Evolutionary conservation across 1,284 basidiomycete species (phyloP).

Genomic region (Macrocystidia cucumis): DNA sequence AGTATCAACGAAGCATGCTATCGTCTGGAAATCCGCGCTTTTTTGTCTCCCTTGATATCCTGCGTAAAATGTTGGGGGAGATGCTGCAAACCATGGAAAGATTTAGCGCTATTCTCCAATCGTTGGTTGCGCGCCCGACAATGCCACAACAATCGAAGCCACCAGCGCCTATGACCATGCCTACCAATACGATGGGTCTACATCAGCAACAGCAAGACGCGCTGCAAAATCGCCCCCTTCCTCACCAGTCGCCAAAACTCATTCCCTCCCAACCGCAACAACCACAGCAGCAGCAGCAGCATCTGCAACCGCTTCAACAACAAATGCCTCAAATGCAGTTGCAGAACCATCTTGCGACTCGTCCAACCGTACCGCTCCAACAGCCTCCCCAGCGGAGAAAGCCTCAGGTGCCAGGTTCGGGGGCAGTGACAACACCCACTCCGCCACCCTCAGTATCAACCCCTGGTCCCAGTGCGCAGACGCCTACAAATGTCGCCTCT

Average conservation of each 20-base stretch:
- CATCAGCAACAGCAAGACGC: conserved; percentile 15
- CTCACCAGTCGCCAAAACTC: no score
- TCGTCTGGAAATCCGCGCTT: conserved; percentile 38
- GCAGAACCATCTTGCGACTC: conserved; percentile 12
- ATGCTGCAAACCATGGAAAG: conserved; percentile 31
- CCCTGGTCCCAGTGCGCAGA: conserved; percentile 42
- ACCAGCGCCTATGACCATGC: conserved; percentile 24
- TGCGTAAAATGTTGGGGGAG: conserved; percentile 42
- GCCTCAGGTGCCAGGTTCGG: conserved; percentile 13
- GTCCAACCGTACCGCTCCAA: conserved; percentile 19
- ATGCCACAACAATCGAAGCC: conserved; percentile 25
- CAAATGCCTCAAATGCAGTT: no score
- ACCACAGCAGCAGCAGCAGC: conserved; percentile 16
- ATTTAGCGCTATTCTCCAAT: conserved; percentile 17
- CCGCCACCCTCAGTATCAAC: conserved; percentile 32
- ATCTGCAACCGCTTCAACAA: conserved; percentile 18
- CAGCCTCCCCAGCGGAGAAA: conserved; percentile 24
- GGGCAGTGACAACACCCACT: conserved; percentile 25
- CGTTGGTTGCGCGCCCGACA: conserved; percentile 13
- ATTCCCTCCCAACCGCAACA: conserved; percentile 18
- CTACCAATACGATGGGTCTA: no score
- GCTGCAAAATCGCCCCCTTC: no score
- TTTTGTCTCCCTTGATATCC: conserved; percentile 33
- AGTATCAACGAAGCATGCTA: conserved; percentile 42
- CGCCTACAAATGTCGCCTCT: conserved; percentile 35